Evolutionary conservation across 2,329 filamentous ascomycete genomes (phyloP).

Genomic region (Phaeosphaeria sp.): DNA sequence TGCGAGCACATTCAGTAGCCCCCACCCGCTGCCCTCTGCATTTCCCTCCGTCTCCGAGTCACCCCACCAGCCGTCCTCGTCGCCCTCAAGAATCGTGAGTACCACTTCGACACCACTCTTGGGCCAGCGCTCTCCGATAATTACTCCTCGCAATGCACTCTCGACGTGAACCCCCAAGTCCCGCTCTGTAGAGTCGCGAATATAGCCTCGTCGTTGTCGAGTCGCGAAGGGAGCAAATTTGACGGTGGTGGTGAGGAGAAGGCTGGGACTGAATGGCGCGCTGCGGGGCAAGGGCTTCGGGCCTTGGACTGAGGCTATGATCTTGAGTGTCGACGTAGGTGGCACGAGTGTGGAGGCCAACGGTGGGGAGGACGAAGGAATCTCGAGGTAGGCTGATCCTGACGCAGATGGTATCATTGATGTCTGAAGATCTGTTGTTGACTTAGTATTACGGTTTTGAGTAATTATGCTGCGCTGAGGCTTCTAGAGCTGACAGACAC

Average conservation of each 20-base stretch:
- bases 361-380: slow-evolving; percentile 55
- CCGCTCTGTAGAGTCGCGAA: slow-evolving; percentile 84
- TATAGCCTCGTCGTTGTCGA: slow-evolving; percentile 79
- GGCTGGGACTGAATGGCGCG: slow-evolving; percentile 88
- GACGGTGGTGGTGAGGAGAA: slow-evolving; percentile 89
- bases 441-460: slow-evolving; percentile 16
- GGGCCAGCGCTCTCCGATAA: slow-evolving; percentile 96
- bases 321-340: slow-evolving; percentile 76
- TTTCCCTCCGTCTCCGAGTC: slow-evolving; percentile 49
- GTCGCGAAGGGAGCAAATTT: slow-evolving; percentile 97
- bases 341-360: slow-evolving; percentile 56
- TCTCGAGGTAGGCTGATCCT: slow-evolving; percentile 85
- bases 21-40: slow-evolving; percentile 73
- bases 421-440: slow-evolving; percentile 78
- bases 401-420: slow-evolving; percentile 92
- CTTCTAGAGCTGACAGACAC: not conserved
- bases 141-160: slow-evolving; percentile 84
- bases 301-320: slow-evolving; percentile 92
- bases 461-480: not conserved
- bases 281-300: slow-evolving; percentile 89
- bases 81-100: slow-evolving; percentile 90
- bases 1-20: slow-evolving; percentile 88
- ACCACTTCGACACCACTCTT: slow-evolving; percentile 97
- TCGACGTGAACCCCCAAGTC: slow-evolving; percentile 92
- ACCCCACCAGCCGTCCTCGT: slow-evolving; percentile 77